Conservation (phyloP, 83 land plant genomes). For the Thuja plicata region DNA sequence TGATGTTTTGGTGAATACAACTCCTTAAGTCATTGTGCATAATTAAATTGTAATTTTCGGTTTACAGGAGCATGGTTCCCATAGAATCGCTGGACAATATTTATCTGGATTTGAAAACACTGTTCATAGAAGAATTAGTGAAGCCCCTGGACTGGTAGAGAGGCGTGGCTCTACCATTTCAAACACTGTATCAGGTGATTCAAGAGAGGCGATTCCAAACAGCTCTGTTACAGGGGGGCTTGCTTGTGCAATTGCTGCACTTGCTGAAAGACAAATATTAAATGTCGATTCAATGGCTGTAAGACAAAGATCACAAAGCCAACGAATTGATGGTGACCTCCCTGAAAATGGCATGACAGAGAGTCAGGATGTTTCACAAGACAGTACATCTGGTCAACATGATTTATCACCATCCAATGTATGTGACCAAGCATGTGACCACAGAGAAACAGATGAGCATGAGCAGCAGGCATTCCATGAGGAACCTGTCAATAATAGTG, state of each 20-base stretch:
- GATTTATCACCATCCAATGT: neutral
- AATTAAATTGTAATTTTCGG: slow-evolving; percentile 2
- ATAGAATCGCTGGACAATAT: neutral
- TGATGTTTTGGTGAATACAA: neutral
- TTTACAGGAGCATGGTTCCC: slow-evolving; percentile 36
- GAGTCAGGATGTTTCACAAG: slow-evolving; percentile 7
- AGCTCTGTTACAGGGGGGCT: slow-evolving; percentile 67
- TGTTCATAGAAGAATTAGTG: neutral
- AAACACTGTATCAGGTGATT: neutral
- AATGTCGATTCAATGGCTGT: slow-evolving; percentile 23
- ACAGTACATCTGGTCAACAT: neutral
- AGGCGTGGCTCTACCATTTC: slow-evolving; percentile 3
- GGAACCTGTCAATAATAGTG: neutral
- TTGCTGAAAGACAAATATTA: slow-evolving; percentile 74
- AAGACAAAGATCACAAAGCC: neutral
- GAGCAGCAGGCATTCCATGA: neutral
- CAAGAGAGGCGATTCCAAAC: slow-evolving; percentile 10
- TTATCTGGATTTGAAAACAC: neutral
- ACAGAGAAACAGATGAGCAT: neutral
- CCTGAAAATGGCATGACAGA: neutral
- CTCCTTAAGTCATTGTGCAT: neutral
- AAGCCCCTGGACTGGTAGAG: neutral
- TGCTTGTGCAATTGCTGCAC: slow-evolving; percentile 86
- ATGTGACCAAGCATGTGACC: neutral
- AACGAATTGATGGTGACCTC: neutral